A percentile compares a stretch with the other conserved stretches of the same genome.
These are phyloP conservation scores for Pseudogymnoascus sp. DNA, from an alignment of 2,329 filamentous ascomycete genomes.

Conservation along the genomic window DNA sequence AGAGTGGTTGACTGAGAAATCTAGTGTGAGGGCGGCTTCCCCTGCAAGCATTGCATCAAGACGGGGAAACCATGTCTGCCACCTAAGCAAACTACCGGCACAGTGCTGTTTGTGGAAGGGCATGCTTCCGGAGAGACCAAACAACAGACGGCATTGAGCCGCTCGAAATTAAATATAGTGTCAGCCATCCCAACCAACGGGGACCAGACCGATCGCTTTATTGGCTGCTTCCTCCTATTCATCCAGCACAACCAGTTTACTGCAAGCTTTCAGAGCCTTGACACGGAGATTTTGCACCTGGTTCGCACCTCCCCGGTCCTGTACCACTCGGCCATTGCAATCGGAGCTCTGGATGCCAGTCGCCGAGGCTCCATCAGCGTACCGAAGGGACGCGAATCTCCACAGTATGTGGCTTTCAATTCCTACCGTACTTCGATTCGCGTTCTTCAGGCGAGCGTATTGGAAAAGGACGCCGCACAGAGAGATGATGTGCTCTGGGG, in stretches of 20 bases:
- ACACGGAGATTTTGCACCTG: constrained; percentile 10
- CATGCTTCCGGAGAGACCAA: background rate
- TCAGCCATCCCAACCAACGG: background rate
- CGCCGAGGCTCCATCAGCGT: background rate
- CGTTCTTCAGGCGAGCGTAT: constrained; percentile 13
- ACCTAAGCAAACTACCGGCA: background rate
- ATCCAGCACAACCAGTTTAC: constrained; percentile 18
- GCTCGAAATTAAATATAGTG: background rate
- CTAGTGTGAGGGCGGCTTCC: constrained; percentile 18
- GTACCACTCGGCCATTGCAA: constrained; percentile 17
- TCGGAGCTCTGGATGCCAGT: constrained; percentile 18
- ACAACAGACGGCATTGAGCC: background rate
- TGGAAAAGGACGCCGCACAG: background rate
- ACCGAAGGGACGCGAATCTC: background rate
- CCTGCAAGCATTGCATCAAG: constrained; percentile 19
- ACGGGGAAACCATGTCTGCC: constrained; percentile 16
- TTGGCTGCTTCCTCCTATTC: constrained; percentile 18
- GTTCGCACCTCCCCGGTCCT: constrained; percentile 17
- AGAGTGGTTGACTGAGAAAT: constrained; percentile 11
- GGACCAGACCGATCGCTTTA: background rate
- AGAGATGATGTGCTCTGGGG: constrained; percentile 19
- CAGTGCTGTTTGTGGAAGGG: background rate
- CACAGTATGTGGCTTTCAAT: constrained; percentile 14
- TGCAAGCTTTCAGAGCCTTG: constrained; percentile 11
- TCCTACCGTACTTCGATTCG: constrained; percentile 16